phyloP scores from a whole-genome alignment of 1,284 basidiomycete genomes.

The Marasmius sp. region DNA sequence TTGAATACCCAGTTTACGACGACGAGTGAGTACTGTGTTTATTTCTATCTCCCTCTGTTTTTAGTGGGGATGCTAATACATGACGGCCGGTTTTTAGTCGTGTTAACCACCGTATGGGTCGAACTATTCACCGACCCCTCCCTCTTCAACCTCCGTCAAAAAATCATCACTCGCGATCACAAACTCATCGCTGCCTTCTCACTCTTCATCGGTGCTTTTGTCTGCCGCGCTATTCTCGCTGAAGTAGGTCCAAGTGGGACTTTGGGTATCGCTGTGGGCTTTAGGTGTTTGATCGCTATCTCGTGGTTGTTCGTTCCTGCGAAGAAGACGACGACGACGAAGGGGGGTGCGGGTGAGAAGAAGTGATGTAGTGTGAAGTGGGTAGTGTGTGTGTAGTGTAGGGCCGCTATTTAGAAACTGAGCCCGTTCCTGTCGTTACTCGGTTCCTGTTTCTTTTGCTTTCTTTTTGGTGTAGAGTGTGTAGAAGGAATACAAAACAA shows the following conservation, averaged over 20 bases:
- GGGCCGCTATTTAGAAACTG: too few species aligned
- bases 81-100: conserved; percentile 32
- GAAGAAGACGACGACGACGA: conserved; percentile 16
- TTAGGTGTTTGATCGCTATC: conserved; percentile 50
- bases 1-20: conserved; percentile 63
- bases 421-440: too few species aligned
- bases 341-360: neutral
- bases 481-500: too few species aligned
- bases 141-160: conserved; percentile 41
- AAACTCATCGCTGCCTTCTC: conserved; percentile 53
- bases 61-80: too few species aligned
- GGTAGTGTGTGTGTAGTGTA: too few species aligned
- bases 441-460: too few species aligned
- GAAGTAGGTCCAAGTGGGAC: conserved; percentile 49
- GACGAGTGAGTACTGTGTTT: conserved; percentile 38
- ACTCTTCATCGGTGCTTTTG: conserved; percentile 63
- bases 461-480: too few species aligned
- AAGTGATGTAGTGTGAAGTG: too few species aligned
- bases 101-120: conserved; percentile 74
- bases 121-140: conserved; percentile 68
- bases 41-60: neutral
- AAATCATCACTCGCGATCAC: conserved; percentile 55
- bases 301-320: conserved; percentile 57
- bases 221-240: conserved; percentile 54
- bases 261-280: conserved; percentile 55